phyloP scores from a whole-genome alignment of 306 rosid genomes.

The Lupinus albus region DNA sequence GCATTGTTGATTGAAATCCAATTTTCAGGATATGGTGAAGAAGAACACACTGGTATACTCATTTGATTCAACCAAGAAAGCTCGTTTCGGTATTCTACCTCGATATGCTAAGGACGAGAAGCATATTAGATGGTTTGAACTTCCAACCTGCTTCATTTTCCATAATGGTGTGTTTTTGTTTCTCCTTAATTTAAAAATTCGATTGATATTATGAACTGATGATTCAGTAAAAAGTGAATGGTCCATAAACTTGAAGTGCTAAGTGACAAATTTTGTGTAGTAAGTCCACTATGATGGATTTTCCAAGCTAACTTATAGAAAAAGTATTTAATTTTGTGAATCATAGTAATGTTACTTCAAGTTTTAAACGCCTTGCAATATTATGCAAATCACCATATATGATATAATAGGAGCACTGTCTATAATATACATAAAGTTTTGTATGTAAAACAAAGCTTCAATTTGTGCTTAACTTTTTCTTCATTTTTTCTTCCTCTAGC shows the following conservation, averaged over 20 bases:
- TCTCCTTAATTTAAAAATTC: slow-evolving; percentile 13
- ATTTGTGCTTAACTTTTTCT: background rate
- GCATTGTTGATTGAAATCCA: slow-evolving; percentile 29
- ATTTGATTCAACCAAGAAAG: slow-evolving; percentile 80
- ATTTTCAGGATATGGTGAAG: slow-evolving; percentile 94
- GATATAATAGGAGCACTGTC: background rate
- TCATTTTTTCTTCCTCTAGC: slow-evolving; percentile 43
- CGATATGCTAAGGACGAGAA: slow-evolving; percentile 87
- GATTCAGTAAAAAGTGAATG: background rate
- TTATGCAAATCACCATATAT: slow-evolving; percentile 29
- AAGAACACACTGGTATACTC: slow-evolving; percentile 71
- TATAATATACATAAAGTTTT: slow-evolving; percentile 6
- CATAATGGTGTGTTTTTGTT: slow-evolving; percentile 70
- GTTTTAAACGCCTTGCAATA: slow-evolving; percentile 4
- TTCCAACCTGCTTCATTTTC: slow-evolving; percentile 95
- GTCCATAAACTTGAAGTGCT: slow-evolving; percentile 3
- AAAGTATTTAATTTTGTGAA: slow-evolving; percentile 13
- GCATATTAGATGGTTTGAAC: slow-evolving; percentile 88
- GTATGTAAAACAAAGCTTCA: slow-evolving; percentile 18
- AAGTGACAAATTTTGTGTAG: slow-evolving; percentile 4
- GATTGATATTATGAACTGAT: slow-evolving; percentile 29
- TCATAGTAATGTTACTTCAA: slow-evolving; percentile 22
- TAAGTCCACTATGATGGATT: slow-evolving; percentile 8
- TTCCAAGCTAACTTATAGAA: background rate
- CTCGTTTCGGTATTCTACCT: slow-evolving; percentile 94